A percentile compares a stretch with the other conserved stretches of the same genome.
phyloP scores from a whole-genome alignment of 1,139 yeast species.

The Scheffersomyces insectosa region DNA sequence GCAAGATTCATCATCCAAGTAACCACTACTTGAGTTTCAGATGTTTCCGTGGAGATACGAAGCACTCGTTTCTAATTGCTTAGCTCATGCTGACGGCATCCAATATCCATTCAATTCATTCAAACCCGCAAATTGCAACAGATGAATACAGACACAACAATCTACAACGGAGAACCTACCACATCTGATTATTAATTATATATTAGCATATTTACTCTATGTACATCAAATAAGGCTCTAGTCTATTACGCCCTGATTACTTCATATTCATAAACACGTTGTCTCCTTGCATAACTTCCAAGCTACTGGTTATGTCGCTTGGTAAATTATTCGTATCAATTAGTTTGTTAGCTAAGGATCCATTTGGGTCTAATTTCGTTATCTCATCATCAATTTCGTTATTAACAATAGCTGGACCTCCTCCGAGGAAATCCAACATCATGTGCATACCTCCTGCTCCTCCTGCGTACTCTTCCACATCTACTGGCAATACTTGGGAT shows the following conservation, averaged over 20 bases:
- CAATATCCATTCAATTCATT: too few species aligned
- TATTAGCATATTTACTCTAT: too few species aligned
- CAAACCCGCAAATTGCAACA: too few species aligned
- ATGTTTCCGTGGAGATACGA: too few species aligned
- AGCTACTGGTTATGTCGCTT: constrained; percentile 51
- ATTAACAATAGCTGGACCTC: constrained; percentile 56
- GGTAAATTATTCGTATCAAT: constrained; percentile 58
- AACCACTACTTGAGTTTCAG: too few species aligned
- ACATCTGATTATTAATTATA: too few species aligned
- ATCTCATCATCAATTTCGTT: constrained; percentile 42
- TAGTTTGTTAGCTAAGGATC: constrained; percentile 41
- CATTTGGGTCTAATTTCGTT: constrained; percentile 46
- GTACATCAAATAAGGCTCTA: too few species aligned
- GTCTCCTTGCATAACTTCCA: constrained; percentile 50
- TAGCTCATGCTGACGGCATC: too few species aligned
- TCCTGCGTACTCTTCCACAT: constrained; percentile 80
- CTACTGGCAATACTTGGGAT: constrained; percentile 78
- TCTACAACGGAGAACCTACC: too few species aligned
- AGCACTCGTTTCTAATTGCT: too few species aligned
- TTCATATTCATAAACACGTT: constrained; percentile 36
- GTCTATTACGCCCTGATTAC: constrained; percentile 5
- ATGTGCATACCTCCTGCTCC: constrained; percentile 86
- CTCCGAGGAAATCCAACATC: constrained; percentile 86
- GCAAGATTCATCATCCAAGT: too few species aligned
- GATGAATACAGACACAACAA: too few species aligned